phyloP scores from a whole-genome alignment of 805 yeast genomes.

The Martiniozyma abietophila region DNA sequence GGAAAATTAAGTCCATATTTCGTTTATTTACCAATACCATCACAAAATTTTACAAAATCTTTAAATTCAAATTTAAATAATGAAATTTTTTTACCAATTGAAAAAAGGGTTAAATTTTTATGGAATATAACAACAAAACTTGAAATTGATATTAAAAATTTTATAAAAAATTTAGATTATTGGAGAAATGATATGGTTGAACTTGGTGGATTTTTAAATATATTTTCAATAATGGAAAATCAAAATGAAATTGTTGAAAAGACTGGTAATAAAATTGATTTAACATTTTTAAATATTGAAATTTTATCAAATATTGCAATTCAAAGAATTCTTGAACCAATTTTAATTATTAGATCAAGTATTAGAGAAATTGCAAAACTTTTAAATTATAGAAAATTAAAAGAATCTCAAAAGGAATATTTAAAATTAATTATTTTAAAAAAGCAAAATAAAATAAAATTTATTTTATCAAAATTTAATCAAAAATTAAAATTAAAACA shows the following conservation, averaged over 20 bases:
- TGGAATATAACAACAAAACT: conserved; percentile 19
- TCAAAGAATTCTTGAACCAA: conserved; percentile 40
- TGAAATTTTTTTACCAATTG: conserved; percentile 21
- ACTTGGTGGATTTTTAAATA: conserved; percentile 48
- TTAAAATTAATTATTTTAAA: conserved; percentile 27
- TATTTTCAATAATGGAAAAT: conserved; percentile 39
- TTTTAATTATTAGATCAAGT: conserved; percentile 39
- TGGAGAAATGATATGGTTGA: conserved; percentile 35
- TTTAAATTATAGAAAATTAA: conserved; percentile 40
- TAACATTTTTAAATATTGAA: conserved; percentile 41
- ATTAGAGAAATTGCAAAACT: conserved; percentile 34
- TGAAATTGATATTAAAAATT: conserved; percentile 30
- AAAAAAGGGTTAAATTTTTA: conserved; percentile 14
- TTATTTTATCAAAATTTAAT: conserved; percentile 18
- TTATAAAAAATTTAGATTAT: conserved; percentile 31
- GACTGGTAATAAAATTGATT: conserved; percentile 45
- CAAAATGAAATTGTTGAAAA: conserved; percentile 32
- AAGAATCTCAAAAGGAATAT: conserved; percentile 41
- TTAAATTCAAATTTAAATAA: conserved; percentile 21
- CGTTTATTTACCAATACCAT: conserved; percentile 36
- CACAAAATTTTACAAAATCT: conserved; percentile 20
- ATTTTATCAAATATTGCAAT: conserved; percentile 31
- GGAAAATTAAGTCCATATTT: conserved; percentile 35
- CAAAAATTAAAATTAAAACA: conserved; percentile 3
- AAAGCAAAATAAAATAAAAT: conserved; percentile 29